Base-by-base conservation (phyloP, 306 rosid species). In the Prunus persica region DNA sequence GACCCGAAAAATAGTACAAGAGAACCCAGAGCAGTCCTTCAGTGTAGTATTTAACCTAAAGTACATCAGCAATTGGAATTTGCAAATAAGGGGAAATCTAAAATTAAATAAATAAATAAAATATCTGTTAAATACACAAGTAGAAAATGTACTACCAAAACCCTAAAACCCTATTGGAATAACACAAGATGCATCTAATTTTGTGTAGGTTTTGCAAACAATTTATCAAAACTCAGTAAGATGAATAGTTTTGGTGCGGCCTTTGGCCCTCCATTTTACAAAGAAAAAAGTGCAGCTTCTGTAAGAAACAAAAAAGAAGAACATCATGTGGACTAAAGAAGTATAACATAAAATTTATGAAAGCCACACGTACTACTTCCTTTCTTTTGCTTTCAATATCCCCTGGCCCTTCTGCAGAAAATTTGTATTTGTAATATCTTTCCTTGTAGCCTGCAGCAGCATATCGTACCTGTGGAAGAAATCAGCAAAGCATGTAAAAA, bases 1-100 rank as follows among this genome's bases (percentile, higher is more conserved):
- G 88, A 4, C 65, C 88, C 0, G 91, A 82, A 81, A 68, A 88
- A 57, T 90, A 88, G 81, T 90, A 90, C 38, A 55, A 71, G 8
- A 86, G 82, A 62, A 84, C 83, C 96, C 92, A 88, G 47, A 81
- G 25, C 30, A 88, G 64, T 16, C 92, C 92, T 70, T 86, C 91
- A 0, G 96, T 88, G 82, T 88, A 90, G 49, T 76, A 83, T 54
- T 38, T 75, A 22, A 88, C 89, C 92, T 90, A 28, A 61, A 27
- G 45, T 41, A 27, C 19, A 63, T 14, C 12, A 22, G 56, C 15
- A 11, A n/a, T 61, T 43, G 70, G 34, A 56, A 69, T 7, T 63
- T 41, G 28, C 9, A 41, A 32, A 8, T 8, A 27, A 9, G 41
- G 1, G n/a, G 6, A 13, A 57, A 9, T 6, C 16, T 52, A 5